Conservation (phyloP, 768 basidiomycete species). For the Hygrophoropsis aurantiaca region DNA sequence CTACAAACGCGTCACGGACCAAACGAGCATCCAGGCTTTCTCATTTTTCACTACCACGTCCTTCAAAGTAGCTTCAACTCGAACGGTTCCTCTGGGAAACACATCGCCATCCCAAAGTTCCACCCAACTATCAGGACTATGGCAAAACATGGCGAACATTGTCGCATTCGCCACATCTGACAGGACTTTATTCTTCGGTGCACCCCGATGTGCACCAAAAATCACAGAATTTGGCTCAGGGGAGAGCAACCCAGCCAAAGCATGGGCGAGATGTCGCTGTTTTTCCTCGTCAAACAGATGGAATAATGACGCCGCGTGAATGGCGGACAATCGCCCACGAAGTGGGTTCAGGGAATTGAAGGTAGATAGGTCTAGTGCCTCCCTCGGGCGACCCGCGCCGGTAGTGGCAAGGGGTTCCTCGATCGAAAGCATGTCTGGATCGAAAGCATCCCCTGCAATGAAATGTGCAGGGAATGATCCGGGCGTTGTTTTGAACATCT, state of each 20-base stretch:
- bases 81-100: slow-evolving; percentile 4
- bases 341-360: slow-evolving; percentile 42
- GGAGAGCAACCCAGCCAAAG: slow-evolving; percentile 12
- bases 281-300: slow-evolving; percentile 16
- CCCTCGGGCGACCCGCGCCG: slow-evolving; percentile 4
- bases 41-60: background rate
- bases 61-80: background rate
- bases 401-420: slow-evolving; percentile 22
- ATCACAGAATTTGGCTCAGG: slow-evolving; percentile 16
- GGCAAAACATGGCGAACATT: slow-evolving; percentile 8
- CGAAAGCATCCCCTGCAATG: slow-evolving; percentile 51
- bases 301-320: slow-evolving; percentile 48
- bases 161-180: background rate
- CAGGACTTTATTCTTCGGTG: slow-evolving; percentile 6
- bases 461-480: slow-evolving; percentile 52
- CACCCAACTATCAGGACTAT: slow-evolving; percentile 14
- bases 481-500: slow-evolving; percentile 51
- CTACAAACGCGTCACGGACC: slow-evolving; percentile 15
- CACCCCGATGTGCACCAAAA: slow-evolving; percentile 14
- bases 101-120: slow-evolving; percentile 9
- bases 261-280: slow-evolving; percentile 11
- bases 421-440: slow-evolving; percentile 37
- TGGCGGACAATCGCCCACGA: slow-evolving; percentile 42
- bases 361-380: slow-evolving; percentile 22
- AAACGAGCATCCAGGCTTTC: slow-evolving; percentile 10